Evolutionary conservation across 306 rosid genomes (phyloP), one percentile per base, ranked within the genome.

Genomic region (Trichosanthes truncata): DNA sequence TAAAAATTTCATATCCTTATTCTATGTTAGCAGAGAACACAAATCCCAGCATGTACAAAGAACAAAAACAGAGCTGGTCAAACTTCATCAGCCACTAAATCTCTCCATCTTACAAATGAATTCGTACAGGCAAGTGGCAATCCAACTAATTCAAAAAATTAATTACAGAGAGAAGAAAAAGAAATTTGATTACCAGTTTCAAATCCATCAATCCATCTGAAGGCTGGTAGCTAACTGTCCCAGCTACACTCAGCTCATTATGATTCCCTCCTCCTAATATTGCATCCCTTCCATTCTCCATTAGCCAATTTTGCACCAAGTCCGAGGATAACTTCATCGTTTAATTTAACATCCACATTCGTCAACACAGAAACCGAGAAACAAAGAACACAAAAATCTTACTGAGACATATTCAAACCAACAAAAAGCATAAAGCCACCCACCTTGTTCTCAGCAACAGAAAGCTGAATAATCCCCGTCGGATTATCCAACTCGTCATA

Each of bases 391-490:
- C 31, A 65, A 82, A 77, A 77, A 25, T 59, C 53, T 52, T 23
- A 41, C 46, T 77, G 40, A 76, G 69, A n/a, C 53, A 72, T 5
- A 23, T 68, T 10, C 80, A 43, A 83, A 49, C 33, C 23, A 65
- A 65, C 46, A 65, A 65, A 69, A 69, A 69, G 15, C 76, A 43
- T 45, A 73, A 73, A 18, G 40, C 9, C 67, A 84, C 95, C 82
- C 60, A 95, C 99, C 79, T 86, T 95, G 85, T 87, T 95, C 68
- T 92, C 92, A 3, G 83, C 87, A 66, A 89, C 63, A 63, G 90
- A 89, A 77, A 93, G 90, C 81, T 93, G 97, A 80, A 93, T 79
- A 80, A 91, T 81, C 25, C 99, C 99, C 38, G 81, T 53, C 23
- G 93, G 97, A 65, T 95, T 93, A 59, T 81, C 80, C 76, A 80